Percentiles rank a stretch among this genome's conserved stretches.
Conservation (phyloP, 1,139 yeast genomes). For the Arxiozyma telluris region DNA sequence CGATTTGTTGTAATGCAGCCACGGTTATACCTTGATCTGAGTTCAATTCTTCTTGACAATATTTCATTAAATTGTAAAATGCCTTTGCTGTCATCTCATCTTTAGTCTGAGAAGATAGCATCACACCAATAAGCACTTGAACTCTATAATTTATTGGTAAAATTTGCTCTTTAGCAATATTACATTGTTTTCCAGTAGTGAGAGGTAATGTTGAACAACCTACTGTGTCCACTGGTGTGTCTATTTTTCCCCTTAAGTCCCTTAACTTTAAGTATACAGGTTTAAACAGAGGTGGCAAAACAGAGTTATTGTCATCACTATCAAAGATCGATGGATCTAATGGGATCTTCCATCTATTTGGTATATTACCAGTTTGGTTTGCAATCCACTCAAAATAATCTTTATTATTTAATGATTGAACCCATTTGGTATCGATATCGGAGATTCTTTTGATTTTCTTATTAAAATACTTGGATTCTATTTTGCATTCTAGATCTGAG, state of each 20-base stretch:
- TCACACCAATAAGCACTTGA: conserved; percentile 67
- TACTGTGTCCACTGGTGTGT: conserved; percentile 80
- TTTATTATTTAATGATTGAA: conserved; percentile 15
- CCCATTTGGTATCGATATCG: conserved; percentile 18
- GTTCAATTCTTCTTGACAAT: conserved; percentile 35
- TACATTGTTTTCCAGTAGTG: conserved; percentile 30
- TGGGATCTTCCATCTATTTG: conserved; percentile 20
- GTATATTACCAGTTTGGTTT: conserved; percentile 20
- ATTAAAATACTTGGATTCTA: conserved; percentile 9
- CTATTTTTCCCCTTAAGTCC: conserved; percentile 51
- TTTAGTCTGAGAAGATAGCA: conserved; percentile 88
- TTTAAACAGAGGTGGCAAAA: conserved; percentile 31
- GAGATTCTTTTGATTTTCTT: conserved; percentile 1
- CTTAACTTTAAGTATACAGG: conserved; percentile 55
- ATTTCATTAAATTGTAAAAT: conserved; percentile 48
- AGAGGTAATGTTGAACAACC: conserved; percentile 77
- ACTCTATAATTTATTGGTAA: conserved; percentile 49
- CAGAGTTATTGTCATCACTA: neutral
- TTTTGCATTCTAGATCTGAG: neutral
- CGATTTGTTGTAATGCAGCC: conserved; percentile 40
- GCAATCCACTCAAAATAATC: conserved; percentile 24
- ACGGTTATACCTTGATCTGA: conserved; percentile 35
- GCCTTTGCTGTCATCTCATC: conserved; percentile 79
- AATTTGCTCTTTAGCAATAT: conserved; percentile 19
- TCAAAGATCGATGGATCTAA: conserved; percentile 1